Base-by-base conservation (phyloP, 257 asterid genomes). In the Perilla frutescens region DNA sequence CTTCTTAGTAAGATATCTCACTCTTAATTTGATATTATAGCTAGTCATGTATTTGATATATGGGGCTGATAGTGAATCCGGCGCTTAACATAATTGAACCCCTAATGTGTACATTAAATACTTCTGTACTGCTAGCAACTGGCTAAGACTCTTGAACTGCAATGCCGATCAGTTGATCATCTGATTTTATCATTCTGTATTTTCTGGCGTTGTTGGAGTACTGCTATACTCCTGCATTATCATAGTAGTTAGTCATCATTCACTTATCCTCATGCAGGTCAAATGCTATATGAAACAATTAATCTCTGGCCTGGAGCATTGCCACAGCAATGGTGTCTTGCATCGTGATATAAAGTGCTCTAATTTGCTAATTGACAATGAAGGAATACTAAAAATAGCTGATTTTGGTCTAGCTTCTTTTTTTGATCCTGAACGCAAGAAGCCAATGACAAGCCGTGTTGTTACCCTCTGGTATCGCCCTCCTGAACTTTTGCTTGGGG, bases 401-500 rank as follows among this genome's bases (percentile, higher is more conserved):
- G 98, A 93, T 84, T 93, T 93, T 63, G 98, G 98, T 75, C 75
- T 93, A 55, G 97, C 98, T 71, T 81, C 92, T 29, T 85, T 86
- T 74, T 89, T 83, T 68, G 89, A 91, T 79, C 92, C 92, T 26
- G 82, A 83, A 50, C 69, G 31, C 40, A 87, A 75, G 85, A 87
- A 81, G 63, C 89, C 96, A 15, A 88, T 91, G 97, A 93, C 98
- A 31, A 93, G 96, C 72, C 96, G 94, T 34, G 98, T 93, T 10
- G 92, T 93, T 40, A 93, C 98, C 57, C 92, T 93, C 40, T 93
- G 98, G 98, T 93, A 93, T 76, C 98, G 98, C 41, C 96, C 98
- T 13, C 98, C 97, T 7, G 98, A 93, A 79, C 96, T 93, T 68
- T 81, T 91, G 60, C 86, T 93, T 8, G 98, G 98, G 76, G 90